A percentile compares a stretch with the other conserved stretches of the same genome.
Evolutionary conservation across 148 eudicot genomes (phyloP).

Genomic region (Chenopodium suecicum): DNA sequence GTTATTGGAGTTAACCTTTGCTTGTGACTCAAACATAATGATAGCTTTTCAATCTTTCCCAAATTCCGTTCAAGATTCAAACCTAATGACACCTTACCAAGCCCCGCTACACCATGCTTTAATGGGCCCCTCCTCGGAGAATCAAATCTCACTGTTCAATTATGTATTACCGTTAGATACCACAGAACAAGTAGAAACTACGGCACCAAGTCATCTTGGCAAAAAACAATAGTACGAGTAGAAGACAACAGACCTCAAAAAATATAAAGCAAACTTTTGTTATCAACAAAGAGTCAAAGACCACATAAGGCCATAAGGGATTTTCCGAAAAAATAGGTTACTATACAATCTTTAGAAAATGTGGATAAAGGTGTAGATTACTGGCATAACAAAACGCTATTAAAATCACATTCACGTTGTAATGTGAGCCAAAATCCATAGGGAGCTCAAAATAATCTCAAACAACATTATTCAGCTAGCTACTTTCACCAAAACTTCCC

Average conservation of each 20-base stretch:
- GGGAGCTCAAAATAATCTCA: not conserved
- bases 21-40: slow-evolving; percentile 17
- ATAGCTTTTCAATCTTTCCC: slow-evolving; percentile 16
- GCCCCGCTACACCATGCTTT: slow-evolving; percentile 11
- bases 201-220: not conserved
- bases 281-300: not conserved
- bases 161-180: not conserved
- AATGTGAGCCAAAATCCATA: not conserved
- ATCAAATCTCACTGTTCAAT: slow-evolving; percentile 23
- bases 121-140: slow-evolving; percentile 12
- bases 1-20: slow-evolving; percentile 14
- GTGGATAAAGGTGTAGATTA: not conserved
- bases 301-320: not conserved
- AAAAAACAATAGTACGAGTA: not conserved
- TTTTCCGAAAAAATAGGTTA: not conserved
- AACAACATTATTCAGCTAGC: not conserved
- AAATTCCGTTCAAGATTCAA: slow-evolving; percentile 14
- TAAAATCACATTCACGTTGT: not conserved
- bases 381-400: not conserved
- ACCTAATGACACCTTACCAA: slow-evolving; percentile 10
- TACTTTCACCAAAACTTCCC: not conserved
- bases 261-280: not conserved
- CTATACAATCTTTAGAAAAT: not conserved
- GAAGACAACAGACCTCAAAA: not conserved
- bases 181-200: not conserved